These are phyloP conservation scores for Penicillium rolfsii DNA, from an alignment of 2,329 filamentous ascomycete genomes.

Conservation along the genomic window DNA sequence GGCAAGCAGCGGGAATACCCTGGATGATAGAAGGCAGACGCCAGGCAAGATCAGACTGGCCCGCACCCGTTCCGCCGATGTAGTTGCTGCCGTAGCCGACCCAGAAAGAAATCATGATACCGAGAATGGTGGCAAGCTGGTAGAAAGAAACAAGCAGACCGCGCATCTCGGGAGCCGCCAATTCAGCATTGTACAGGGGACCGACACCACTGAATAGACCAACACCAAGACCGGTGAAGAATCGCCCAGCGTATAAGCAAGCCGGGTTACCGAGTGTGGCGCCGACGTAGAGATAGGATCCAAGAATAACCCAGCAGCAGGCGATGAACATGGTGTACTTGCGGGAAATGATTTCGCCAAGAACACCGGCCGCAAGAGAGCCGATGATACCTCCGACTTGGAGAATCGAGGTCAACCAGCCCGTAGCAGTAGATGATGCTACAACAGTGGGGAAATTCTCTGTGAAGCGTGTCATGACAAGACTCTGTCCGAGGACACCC, in stretches of 20 bases:
- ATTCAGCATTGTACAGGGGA: slow-evolving; percentile 58
- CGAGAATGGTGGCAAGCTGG: slow-evolving; percentile 40
- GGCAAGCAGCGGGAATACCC: slow-evolving; percentile 42
- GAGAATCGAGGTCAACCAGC: slow-evolving; percentile 56
- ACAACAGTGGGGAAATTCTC: slow-evolving; percentile 51
- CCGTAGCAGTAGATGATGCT: slow-evolving; percentile 43
- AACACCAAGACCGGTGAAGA: slow-evolving; percentile 38
- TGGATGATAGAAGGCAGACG: slow-evolving; percentile 53
- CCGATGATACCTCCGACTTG: slow-evolving; percentile 54
- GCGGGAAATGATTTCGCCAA: slow-evolving; percentile 56
- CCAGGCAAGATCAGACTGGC: slow-evolving; percentile 48
- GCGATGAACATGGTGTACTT: slow-evolving; percentile 58
- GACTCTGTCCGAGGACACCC: slow-evolving; percentile 47
- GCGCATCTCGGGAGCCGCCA: slow-evolving; percentile 41
- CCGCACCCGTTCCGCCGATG: slow-evolving; percentile 39
- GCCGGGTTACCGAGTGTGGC: slow-evolving; percentile 31
- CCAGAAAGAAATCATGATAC: slow-evolving; percentile 43
- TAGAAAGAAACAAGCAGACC: slow-evolving; percentile 41
- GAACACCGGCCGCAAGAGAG: slow-evolving; percentile 48
- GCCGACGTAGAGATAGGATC: slow-evolving; percentile 41
- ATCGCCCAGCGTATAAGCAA: slow-evolving; percentile 34
- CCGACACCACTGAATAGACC: slow-evolving; percentile 42
- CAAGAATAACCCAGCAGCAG: slow-evolving; percentile 53
- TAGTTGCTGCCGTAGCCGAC: slow-evolving; percentile 48
- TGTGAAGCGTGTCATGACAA: slow-evolving; percentile 56